Evolutionary conservation across 139 green algal species (phyloP), one percentile per base, ranked within the genome.

Genomic region (Chlorella ohadii): DNA sequence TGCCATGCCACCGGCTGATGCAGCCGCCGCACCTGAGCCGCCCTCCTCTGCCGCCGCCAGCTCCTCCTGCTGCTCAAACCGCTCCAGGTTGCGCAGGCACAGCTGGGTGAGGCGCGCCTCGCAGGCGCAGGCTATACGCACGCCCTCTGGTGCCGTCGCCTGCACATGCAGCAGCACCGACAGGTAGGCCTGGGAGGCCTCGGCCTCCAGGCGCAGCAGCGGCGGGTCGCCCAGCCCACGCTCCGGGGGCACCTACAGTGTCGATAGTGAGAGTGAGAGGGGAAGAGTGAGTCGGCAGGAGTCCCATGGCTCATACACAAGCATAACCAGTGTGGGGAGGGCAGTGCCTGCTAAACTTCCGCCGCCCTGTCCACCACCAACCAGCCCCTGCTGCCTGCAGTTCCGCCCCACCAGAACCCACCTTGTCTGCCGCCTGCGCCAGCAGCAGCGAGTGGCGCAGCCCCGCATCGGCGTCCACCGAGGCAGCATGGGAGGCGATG

Each of bases 201-300:
- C 96, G 15, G 88, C 92, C 90, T 99, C 97, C 56, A 99, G 90
- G 17, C 93, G 84, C 86, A 99, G 91, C 86, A 99, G 91, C 5
- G 97, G 97, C 3, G 97, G 97, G 90, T 99, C 97, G 12, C 88
- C 56, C 36, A 98, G 87, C 78, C n/a, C 36, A 33, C 79, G 85
- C 57, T 74, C 84, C 1, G 88, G 65, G 4, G 85, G 12, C 33
- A 94, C 87, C 83, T 91, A 81, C 70, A 22, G 66, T 87, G 65
- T 84, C 94, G 92, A 9, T 1, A 15, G 67, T 27, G 91, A 90
- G 9, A n/a, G 27, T 6, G 31, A 25, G 27, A 86, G 25, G 70
- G 38, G 13, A 23, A 1, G 1, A 34, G 70, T 23, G n/a, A 59
- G 70, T 28, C 22, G 38, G 39, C 70, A 51, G 70, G 19, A 27